These are phyloP conservation scores for Ganoderma leucocontextum DNA, from an alignment of 1,284 basidiomycete genomes.

Conservation along the genomic window DNA sequence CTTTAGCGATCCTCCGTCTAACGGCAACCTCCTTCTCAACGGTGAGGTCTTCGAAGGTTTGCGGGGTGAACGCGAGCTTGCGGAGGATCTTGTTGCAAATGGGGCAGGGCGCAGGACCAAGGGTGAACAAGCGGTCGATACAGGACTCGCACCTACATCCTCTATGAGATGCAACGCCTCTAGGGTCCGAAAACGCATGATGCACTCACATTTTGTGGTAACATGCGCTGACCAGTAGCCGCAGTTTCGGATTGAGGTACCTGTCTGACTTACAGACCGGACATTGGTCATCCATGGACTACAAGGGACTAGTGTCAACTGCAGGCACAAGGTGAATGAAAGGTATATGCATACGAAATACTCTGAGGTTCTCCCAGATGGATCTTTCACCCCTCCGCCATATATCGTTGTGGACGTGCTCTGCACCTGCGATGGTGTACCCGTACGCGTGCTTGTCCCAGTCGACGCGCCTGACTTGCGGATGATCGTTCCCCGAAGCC, in stretches of 20 bases:
- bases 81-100: constrained; percentile 90
- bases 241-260: constrained; percentile 93
- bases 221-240: constrained; percentile 94
- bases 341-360: constrained; percentile 67
- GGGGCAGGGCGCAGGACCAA: constrained; percentile 97
- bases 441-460: constrained; percentile 58
- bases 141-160: constrained; percentile 91
- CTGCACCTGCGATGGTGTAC: constrained; percentile 69
- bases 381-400: constrained; percentile 83
- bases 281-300: constrained; percentile 96
- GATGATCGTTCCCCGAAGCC: constrained; percentile 77
- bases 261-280: constrained; percentile 97
- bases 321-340: not conserved
- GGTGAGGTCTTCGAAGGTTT: constrained; percentile 96
- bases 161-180: constrained; percentile 13
- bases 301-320: not conserved
- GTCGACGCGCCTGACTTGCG: constrained; percentile 66
- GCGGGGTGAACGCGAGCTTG: constrained; percentile 93
- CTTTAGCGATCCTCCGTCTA: constrained; percentile 86
- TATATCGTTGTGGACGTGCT: constrained; percentile 76
- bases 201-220: constrained; percentile 94
- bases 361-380: constrained; percentile 79
- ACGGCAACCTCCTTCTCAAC: constrained; percentile 98
- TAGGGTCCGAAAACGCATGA: not conserved
- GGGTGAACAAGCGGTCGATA: constrained; percentile 95